phyloP scores from a whole-genome alignment of 2,329 filamentous ascomycete species.

The Colletotrichum horii region DNA sequence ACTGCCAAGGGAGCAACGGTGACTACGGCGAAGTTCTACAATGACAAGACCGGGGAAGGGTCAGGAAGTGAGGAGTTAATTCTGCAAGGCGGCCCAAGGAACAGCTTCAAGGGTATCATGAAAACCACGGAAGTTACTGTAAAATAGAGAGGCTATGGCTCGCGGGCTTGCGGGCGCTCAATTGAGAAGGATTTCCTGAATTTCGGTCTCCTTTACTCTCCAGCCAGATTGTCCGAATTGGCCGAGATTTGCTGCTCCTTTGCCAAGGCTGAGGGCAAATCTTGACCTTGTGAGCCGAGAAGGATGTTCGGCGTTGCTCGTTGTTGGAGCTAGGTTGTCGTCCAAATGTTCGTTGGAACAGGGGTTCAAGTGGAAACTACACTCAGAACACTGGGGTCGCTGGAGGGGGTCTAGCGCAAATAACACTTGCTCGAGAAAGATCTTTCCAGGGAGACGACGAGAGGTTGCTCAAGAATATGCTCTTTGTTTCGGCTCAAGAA shows the following conservation, averaged over 20 bases:
- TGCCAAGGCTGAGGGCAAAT: background rate
- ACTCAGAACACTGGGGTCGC: background rate
- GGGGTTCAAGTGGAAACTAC: background rate
- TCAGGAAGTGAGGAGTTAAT: background rate
- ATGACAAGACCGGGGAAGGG: background rate
- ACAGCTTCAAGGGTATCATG: background rate
- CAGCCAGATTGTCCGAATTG: background rate
- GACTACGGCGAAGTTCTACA: background rate
- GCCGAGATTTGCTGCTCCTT: background rate
- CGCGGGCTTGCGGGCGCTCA: background rate
- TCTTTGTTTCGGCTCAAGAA: background rate
- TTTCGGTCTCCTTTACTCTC: background rate
- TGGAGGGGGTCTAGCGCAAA: background rate
- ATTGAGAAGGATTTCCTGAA: background rate
- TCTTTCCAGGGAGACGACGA: background rate
- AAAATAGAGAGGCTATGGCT: background rate
- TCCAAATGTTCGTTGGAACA: background rate
- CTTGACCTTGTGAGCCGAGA: background rate
- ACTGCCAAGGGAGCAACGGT: background rate
- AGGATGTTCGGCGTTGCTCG: background rate
- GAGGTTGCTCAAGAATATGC: background rate
- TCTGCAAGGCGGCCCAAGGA: background rate
- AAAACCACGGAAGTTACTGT: background rate
- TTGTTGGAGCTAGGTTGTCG: background rate
- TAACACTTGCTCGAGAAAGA: background rate